These are phyloP conservation scores for Fusarium nematophilum DNA, from an alignment of 2,329 filamentous ascomycete species.

Conservation along the genomic window DNA sequence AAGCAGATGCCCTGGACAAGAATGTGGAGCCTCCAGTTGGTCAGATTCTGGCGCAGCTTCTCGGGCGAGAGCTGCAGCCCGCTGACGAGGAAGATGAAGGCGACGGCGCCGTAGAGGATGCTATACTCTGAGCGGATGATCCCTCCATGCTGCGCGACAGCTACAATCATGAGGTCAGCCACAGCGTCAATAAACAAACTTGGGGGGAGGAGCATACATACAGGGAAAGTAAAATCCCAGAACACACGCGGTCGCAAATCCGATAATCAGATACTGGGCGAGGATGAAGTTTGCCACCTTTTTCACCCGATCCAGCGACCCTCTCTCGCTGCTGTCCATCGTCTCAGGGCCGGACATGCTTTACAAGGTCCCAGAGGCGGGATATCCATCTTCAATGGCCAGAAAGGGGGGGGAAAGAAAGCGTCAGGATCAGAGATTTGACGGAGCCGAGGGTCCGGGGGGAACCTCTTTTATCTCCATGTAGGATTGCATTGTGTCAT, in stretches of 20 bases:
- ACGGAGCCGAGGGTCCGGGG: slow-evolving; percentile 1
- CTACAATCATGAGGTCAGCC: slow-evolving; percentile 42
- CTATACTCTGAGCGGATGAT: slow-evolving; percentile 65
- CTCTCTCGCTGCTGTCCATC: slow-evolving; percentile 6
- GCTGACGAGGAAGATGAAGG: slow-evolving; percentile 77
- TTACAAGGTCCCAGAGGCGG: neutral
- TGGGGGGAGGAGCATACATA: slow-evolving; percentile 41
- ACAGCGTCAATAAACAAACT: neutral
- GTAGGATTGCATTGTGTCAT: slow-evolving; percentile 18
- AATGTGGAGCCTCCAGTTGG: slow-evolving; percentile 75
- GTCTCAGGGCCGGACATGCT: slow-evolving; percentile 33
- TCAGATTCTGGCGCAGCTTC: slow-evolving; percentile 69
- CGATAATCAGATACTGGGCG: slow-evolving; percentile 74
- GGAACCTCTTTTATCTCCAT: neutral
- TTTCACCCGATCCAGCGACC: slow-evolving; percentile 25
- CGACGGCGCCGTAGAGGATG: slow-evolving; percentile 76
- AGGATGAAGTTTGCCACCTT: slow-evolving; percentile 51
- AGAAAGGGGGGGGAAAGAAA: neutral
- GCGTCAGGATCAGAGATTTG: neutral
- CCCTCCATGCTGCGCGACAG: slow-evolving; percentile 61
- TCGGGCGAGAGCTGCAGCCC: slow-evolving; percentile 74
- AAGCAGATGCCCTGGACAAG: slow-evolving; percentile 76
- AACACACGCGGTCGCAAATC: slow-evolving; percentile 65
- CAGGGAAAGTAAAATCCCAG: slow-evolving; percentile 57
- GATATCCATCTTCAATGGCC: slow-evolving; percentile 8